Evolutionary conservation across 208 protist species (phyloP), one percentile per base, ranked within the genome.

Genomic region (Vickermania ingenoplastis): DNA sequence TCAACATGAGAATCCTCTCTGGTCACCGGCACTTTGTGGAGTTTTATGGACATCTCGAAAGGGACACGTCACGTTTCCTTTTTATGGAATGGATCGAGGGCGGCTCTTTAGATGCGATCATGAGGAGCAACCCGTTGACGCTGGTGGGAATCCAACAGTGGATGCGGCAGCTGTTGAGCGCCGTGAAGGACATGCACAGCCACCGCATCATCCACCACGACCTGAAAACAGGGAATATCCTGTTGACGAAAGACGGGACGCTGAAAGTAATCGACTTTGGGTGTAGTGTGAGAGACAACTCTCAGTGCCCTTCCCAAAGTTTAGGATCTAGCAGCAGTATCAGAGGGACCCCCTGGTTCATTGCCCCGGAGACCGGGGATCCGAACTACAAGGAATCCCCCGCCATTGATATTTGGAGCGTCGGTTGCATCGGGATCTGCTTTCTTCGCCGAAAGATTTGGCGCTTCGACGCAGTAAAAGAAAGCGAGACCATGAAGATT

Each of bases 201-300:
- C 74, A 81, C 57, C 60, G 58, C 21, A 88, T 94, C 65, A 76
- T 90, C 7, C 87, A 94, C 51, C 75, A 72, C 48, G 87, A 94
- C 55, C 73, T 94, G 45, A 94, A 94, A 62, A 74, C 74, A 0
- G 83, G 81, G 31, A 92, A 92, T 61, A 81, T 92, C 21, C 68
- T 94, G 3, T 63, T 94, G 5, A 91, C 75, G 26, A 84, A 89
- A 50, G 76, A 78, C 21, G 78, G 83, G 3, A 53, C 64, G 2
- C 75, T 87, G 25, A 92, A 91, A 56, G 56, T 94, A 48, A 71
- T 77, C 1, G 87, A 94, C 68, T 91, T 94, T 56, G 87, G 83
- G 41, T 82, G 81, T 59, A 83, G 81, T 50, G 67, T n/a, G n/a
- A n/a, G n/a, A n/a, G n/a, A n/a, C n/a, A n/a, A n/a, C n/a, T n/a